These are phyloP conservation scores for Mentha longifolia DNA, from an alignment of 257 asterid species.

Conservation along the genomic window DNA sequence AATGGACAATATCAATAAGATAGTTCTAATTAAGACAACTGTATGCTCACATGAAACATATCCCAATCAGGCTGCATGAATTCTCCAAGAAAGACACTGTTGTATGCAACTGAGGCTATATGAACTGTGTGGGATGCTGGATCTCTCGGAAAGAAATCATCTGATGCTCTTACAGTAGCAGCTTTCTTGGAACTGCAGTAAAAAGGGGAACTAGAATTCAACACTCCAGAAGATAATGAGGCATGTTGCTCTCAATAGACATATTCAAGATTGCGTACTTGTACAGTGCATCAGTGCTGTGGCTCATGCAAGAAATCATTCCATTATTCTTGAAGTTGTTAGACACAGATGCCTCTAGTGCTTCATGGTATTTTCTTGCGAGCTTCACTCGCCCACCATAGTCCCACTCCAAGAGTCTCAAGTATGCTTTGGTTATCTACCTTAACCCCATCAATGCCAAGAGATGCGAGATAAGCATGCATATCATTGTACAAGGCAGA, in stretches of 20 bases:
- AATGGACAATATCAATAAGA: background rate
- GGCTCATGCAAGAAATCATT: constrained; percentile 88
- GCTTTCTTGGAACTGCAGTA: constrained; percentile 60
- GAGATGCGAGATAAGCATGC: constrained; percentile 70
- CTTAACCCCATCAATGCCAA: constrained; percentile 73
- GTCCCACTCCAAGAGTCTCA: constrained; percentile 77
- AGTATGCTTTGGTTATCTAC: constrained; percentile 79
- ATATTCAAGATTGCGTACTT: constrained; percentile 45
- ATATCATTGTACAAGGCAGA: constrained; percentile 57
- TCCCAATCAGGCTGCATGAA: constrained; percentile 97
- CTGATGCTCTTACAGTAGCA: constrained; percentile 71
- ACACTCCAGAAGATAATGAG: background rate
- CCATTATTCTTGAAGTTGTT: constrained; percentile 72
- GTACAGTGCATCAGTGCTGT: constrained; percentile 74
- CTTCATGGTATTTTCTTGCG: constrained; percentile 69
- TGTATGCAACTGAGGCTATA: constrained; percentile 82
- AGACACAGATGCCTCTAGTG: constrained; percentile 69
- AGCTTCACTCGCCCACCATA: constrained; percentile 80
- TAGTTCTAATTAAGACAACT: background rate
- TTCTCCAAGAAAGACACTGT: constrained; percentile 76
- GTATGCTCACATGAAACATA: constrained; percentile 78
- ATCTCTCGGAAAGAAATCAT: constrained; percentile 87
- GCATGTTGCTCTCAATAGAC: background rate
- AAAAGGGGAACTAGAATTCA: background rate
- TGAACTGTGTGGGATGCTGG: constrained; percentile 93